Percentiles rank a stretch among this genome's conserved stretches.
Evolutionary conservation across 2,329 filamentous ascomycete genomes (phyloP).

Genomic region (Aspergillus felis): DNA sequence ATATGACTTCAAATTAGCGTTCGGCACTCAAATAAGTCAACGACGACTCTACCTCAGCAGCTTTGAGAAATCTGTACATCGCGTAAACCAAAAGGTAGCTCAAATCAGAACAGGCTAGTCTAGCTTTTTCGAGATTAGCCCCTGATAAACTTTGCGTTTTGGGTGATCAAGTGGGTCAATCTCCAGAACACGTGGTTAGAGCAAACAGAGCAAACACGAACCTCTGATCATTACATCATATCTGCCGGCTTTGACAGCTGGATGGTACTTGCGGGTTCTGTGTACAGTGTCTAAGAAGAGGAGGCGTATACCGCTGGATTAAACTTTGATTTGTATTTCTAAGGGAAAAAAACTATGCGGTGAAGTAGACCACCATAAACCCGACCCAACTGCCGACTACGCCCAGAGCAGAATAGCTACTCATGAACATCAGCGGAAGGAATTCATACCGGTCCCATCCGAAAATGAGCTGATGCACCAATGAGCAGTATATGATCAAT

Average conservation of each 20-base stretch:
- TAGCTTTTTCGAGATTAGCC: slow-evolving; percentile 8
- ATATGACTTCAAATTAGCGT: background rate
- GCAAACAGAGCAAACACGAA: slow-evolving; percentile 15
- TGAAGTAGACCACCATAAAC: slow-evolving; percentile 88
- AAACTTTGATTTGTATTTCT: background rate
- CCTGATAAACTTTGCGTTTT: slow-evolving; percentile 18
- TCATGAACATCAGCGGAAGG: slow-evolving; percentile 93
- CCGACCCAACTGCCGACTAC: slow-evolving; percentile 94
- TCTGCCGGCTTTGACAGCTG: background rate
- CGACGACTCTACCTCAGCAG: background rate
- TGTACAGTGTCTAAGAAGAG: background rate
- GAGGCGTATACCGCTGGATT: background rate
- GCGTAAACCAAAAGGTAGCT: background rate
- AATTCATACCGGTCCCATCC: slow-evolving; percentile 73
- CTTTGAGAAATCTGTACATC: background rate
- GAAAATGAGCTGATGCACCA: slow-evolving; percentile 79
- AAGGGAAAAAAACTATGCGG: slow-evolving; percentile 25
- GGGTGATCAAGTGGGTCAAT: slow-evolving; percentile 16
- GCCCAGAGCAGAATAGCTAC: slow-evolving; percentile 89
- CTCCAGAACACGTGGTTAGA: slow-evolving; percentile 14
- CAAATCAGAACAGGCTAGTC: slow-evolving; percentile 1
- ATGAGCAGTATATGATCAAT: slow-evolving; percentile 80
- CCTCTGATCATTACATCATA: slow-evolving; percentile 15
- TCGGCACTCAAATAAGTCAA: background rate
- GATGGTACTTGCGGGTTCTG: background rate